phyloP scores from a whole-genome alignment of 2,329 filamentous ascomycete species.

The Fusarium transvaalense region DNA sequence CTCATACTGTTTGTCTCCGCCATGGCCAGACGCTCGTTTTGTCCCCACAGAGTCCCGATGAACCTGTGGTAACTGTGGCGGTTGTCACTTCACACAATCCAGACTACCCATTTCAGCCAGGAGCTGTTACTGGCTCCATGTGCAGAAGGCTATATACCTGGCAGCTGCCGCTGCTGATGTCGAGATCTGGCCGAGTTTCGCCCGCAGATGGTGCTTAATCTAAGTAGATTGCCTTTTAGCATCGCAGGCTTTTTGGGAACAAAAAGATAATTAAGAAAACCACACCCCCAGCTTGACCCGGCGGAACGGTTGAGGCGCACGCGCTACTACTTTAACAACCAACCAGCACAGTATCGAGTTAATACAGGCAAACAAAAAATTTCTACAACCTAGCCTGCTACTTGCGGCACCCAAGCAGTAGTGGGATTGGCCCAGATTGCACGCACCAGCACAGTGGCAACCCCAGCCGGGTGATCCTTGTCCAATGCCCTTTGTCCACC shows the following conservation, averaged over 20 bases:
- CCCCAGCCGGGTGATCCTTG: conserved; percentile 18
- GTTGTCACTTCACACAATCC: conserved; percentile 24
- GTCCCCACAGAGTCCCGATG: conserved; percentile 20
- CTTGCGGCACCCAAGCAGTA: conserved; percentile 11
- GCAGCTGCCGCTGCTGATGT: not conserved
- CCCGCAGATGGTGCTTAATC: not conserved
- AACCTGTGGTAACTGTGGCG: conserved; percentile 26
- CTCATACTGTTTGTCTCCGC: conserved; percentile 26
- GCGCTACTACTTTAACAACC: conserved; percentile 10
- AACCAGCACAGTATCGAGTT: conserved; percentile 22
- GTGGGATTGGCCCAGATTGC: conserved; percentile 24
- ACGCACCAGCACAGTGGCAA: conserved; percentile 42
- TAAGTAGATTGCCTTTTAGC: conserved; percentile 4
- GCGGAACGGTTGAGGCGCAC: conserved; percentile 34
- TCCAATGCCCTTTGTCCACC: conserved; percentile 22
- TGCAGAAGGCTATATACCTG: not conserved
- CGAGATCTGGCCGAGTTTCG: not conserved
- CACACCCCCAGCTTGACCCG: conserved; percentile 24
- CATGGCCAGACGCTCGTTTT: conserved; percentile 30
- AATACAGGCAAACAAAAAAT: conserved; percentile 35
- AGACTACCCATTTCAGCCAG: conserved; percentile 3
- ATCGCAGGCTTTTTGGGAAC: conserved; percentile 25
- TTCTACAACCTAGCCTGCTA: conserved; percentile 14
- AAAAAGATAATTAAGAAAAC: not conserved
- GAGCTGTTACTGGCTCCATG: conserved; percentile 1